Base-by-base conservation (phyloP, 2,329 filamentous ascomycete species). In the Eurotiales sp. region DNA sequence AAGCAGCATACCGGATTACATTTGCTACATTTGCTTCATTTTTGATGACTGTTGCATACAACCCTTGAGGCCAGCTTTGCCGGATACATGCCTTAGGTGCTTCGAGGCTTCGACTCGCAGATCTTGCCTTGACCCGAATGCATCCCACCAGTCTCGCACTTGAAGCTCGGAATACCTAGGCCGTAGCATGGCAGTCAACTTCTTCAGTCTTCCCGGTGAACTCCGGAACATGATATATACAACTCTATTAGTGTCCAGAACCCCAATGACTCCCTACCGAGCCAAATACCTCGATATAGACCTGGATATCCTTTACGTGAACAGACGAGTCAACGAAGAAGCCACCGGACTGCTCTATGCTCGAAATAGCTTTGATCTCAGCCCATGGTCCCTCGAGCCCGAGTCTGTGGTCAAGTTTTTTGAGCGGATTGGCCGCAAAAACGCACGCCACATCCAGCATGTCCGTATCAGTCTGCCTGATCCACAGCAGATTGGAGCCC, bases 171-270 rank as follows among this genome's bases (percentile, higher is more conserved):
- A 6, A 27, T 27, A 27, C 11, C 11, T 10, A 34, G 19, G 23
- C 42, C 30, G 25, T 6, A 27, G n/a, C 42, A 45, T 45, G 42
- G 11, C 42, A 29, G 22, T 25, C n/a, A 29, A 15, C 42, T 45
- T 45, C 5, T 25, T 45, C 42, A 45, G 42, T 19, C 42, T 45
- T 11, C 42, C 42, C 8, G 23, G 22, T 12, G 42, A 45, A 29
- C 2, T 45, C 27, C 42, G 42, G 14, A 44, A 44, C 41, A 23
- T 21, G 42, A 45, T 45, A 30, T 45, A 45, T 29, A 7, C 14
- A 21, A 12, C 15, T 11, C 4, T 30, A 6, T 41, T 41, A 15
- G 17, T 41, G 6, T 32, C n/a, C 23, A 29, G 17, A 45, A 11
- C 7, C 1, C 21, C 42, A 11, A 40, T 48, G 39, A 8, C 8